Conservation (phyloP, 768 basidiomycete genomes). For the Boletellus ananas region DNA sequence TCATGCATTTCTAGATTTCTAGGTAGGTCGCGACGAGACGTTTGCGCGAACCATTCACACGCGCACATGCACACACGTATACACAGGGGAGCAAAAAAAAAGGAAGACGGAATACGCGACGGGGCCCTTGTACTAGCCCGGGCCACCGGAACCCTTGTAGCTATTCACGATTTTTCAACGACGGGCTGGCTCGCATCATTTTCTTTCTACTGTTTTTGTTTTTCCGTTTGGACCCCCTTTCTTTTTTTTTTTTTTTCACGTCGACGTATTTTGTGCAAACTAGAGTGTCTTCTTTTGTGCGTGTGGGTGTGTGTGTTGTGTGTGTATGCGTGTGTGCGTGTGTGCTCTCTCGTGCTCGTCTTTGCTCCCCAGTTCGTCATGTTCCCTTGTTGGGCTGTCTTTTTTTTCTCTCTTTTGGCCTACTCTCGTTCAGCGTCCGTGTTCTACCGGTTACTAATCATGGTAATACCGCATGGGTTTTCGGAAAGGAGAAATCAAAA, state of each 20-base stretch:
- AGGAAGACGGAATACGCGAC: neutral
- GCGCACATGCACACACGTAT: neutral
- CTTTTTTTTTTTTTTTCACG: neutral
- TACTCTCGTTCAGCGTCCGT: too few relatives aligned
- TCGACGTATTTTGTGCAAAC: slow-evolving; percentile 2
- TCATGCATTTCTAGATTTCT: slow-evolving; percentile 22
- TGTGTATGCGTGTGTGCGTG: too few relatives aligned
- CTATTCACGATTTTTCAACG: neutral
- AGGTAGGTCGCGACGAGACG: slow-evolving; percentile 16
- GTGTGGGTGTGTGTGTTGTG: neutral
- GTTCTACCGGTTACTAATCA: too few relatives aligned
- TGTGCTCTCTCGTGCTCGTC: too few relatives aligned
- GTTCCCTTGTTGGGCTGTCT: neutral
- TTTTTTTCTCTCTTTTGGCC: too few relatives aligned
- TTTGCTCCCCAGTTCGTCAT: neutral
- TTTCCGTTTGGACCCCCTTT: too few relatives aligned
- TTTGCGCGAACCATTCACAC: slow-evolving; percentile 1
- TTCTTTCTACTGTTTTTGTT: neutral
- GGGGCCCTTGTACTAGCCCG: neutral
- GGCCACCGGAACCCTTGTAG: neutral
- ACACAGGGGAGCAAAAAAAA: neutral
- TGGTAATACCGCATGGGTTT: too few relatives aligned
- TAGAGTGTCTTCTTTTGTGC: slow-evolving; percentile 5
- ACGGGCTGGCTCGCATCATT: slow-evolving; percentile 24
- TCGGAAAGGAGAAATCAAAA: neutral